Base-by-base conservation (phyloP, 768 basidiomycete genomes). In the Royoungia palumana region DNA sequence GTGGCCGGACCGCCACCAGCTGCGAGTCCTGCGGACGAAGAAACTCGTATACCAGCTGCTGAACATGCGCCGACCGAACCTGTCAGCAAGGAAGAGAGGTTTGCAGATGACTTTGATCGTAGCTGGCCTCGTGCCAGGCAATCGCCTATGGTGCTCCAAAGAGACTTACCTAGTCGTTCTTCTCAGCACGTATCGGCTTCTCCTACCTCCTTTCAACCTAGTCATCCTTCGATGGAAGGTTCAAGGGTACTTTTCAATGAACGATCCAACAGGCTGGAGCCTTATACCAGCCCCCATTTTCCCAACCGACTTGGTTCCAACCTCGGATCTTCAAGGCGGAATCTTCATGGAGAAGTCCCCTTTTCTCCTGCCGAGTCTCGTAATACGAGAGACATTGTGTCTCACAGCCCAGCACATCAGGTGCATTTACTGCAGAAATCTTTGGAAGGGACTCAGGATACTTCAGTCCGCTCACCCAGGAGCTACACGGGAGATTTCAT, bases 201-300 rank as follows among this genome's bases (percentile, higher is more conserved):
- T 13, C 67, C 72, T 10, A 53, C 66, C 5, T 67, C 73, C 58
- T 63, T 74, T 55, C 60, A 68, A 51, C 62, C 71, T 44, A 47
- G 70, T 19, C 71, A 75, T 46, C 77, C 81, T 9, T 77, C 80
- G 9, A 73, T 76, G 51, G 81, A 85, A 35, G 68, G 75, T 2
- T 77, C 87, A 28, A 80, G 89, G 35, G 85, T 85, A 1, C 75
- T 99, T n/a, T 99, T 97, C 75, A 98, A 99, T 61, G 96, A 95
- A 60, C 83, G 88, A 4, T 89, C 87, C 10, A 97, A 96, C 61
- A 79, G 83, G 54, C 70, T 97, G 47, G 95, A 98, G 67, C 89
- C 90, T 3, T 90, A 88, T 58, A 80, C 75, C 47, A 78, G 74
- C 55, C 50, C 70, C n/a, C 73, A 77, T 57, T 72, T 75, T 30